Evolutionary conservation across 1,139 yeast species (phyloP), one percentile per base, ranked within the genome.

Genomic region (Zygosaccharomyces sapae): DNA sequence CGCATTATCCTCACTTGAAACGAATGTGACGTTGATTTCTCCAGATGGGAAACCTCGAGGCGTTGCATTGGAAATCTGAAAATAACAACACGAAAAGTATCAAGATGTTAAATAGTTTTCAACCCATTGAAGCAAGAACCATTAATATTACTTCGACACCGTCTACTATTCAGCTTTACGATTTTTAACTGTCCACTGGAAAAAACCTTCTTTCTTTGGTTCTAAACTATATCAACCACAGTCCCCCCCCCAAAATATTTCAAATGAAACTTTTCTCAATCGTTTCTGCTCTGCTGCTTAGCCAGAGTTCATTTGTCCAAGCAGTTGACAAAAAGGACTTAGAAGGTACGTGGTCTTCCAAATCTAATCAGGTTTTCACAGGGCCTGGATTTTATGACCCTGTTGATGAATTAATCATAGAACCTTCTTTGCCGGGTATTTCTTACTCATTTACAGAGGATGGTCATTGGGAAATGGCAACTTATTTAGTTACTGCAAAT

Each of bases 381-480:
- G 98, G 98, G 0, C 96, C 98, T 0, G 96, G 92, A 3, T 92
- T 92, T 63, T 92, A 81, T 65, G 97, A 92, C 66, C 98, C 98
- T 1, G 86, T 89, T 20, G 96, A 89, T 63, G 98, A 92, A 67
- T 77, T 90, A 25, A 73, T 92, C 51, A 86, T 89, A 56, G 98
- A 94, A 66, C 98, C 98, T 2, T 92, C 90, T 20, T 76, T 92
- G 46, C 97, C 98, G 3, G 98, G 98, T 24, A 80, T 90, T 51
- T 83, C 95, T 4, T 88, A 84, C 69, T 88, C 97, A 4, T 92
- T 92, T 71, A 90, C 97, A 1, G 80, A 75, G 13, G 97, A 92
- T 68, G 97, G 97, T 1, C 80, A 72, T 68, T 92, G 77, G 67
- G 98, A 92, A 69, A 87, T 86, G 65, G 98, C 98, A 6, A 67